These are phyloP conservation scores for Fraxinus cuspidata DNA, from an alignment of 257 asterid genomes.

Conservation along the genomic window DNA sequence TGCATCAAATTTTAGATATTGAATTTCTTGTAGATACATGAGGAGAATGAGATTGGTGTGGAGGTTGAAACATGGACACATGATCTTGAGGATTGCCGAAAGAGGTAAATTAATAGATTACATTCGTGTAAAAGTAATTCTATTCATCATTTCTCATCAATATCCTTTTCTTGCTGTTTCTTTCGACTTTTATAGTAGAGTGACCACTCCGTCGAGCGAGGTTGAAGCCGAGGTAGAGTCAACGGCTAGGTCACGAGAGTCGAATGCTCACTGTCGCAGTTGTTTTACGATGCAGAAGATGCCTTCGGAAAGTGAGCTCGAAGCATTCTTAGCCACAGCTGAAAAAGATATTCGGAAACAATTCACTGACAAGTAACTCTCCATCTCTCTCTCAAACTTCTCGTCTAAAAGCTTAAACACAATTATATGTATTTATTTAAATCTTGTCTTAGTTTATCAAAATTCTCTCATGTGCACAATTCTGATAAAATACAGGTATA, in stretches of 20 bases:
- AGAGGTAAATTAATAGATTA: conserved; percentile 34
- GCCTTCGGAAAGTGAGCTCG: conserved; percentile 52
- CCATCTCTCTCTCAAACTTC: too few relatives aligned
- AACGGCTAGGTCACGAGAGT: conserved; percentile 27
- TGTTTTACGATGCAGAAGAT: conserved; percentile 12
- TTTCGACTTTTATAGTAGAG: conserved; percentile 38
- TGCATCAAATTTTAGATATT: background rate
- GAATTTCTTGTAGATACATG: conserved; percentile 32
- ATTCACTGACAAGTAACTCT: conserved; percentile 48
- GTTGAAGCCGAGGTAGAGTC: conserved; percentile 44
- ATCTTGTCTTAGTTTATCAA: background rate
- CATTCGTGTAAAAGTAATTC: too few relatives aligned
- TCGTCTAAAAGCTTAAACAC: background rate
- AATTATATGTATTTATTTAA: too few relatives aligned
- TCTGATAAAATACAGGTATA: conserved; percentile 49
- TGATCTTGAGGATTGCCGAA: conserved; percentile 35
- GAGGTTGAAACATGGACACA: conserved; percentile 36
- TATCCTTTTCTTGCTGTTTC: conserved; percentile 34
- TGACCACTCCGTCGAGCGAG: conserved; percentile 37
- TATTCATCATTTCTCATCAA: conserved; percentile 32
- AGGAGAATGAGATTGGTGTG: conserved; percentile 36
- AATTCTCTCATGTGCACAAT: background rate
- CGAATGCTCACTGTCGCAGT: conserved; percentile 23
- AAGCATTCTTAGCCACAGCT: conserved; percentile 55
- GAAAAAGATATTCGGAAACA: conserved; percentile 46